Evolutionary conservation across 164 flowering plant genomes (phyloP).

Genomic region (Kalanchoe fedtschenkoi): DNA sequence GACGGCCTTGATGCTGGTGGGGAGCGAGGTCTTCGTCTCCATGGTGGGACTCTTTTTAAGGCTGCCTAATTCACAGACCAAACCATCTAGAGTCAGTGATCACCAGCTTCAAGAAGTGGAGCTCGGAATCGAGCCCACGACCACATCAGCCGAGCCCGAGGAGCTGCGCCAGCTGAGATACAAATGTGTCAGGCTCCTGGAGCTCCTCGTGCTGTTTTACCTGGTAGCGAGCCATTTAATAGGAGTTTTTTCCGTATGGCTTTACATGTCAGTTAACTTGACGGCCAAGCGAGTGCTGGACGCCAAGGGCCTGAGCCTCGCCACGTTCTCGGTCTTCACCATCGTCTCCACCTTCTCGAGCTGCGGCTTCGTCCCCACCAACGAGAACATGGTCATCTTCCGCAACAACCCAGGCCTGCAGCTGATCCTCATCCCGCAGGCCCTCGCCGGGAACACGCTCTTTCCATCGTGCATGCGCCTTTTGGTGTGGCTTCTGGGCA

Average conservation of each 20-base stretch:
- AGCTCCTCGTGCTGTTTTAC: slow-evolving; percentile 24
- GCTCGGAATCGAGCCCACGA: background rate
- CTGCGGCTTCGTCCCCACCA: slow-evolving; percentile 67
- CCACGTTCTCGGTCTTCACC: slow-evolving; percentile 30
- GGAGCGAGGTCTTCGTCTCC: slow-evolving; percentile 72
- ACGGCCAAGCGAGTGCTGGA: slow-evolving; percentile 23
- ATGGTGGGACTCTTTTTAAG: slow-evolving; percentile 26
- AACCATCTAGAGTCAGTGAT: background rate
- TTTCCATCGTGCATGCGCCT: slow-evolving; percentile 37
- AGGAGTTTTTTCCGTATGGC: slow-evolving; percentile 14
- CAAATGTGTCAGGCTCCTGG: slow-evolving; percentile 16
- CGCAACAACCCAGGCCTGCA: slow-evolving; percentile 52
- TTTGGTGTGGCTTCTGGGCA: slow-evolving; percentile 31
- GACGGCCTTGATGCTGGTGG: slow-evolving; percentile 49
- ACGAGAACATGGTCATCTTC: slow-evolving; percentile 71
- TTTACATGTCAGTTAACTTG: slow-evolving; percentile 15
- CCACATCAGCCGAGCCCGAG: background rate
- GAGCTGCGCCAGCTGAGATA: slow-evolving; percentile 16
- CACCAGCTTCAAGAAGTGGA: background rate
- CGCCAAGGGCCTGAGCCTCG: slow-evolving; percentile 19
- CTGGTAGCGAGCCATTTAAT: slow-evolving; percentile 15
- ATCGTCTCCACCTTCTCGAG: slow-evolving; percentile 43
- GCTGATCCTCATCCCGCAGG: slow-evolving; percentile 42
- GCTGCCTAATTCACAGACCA: background rate
- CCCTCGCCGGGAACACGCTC: slow-evolving; percentile 62